Evolutionary conservation across 2,329 filamentous ascomycete species (phyloP).

Genomic region (Incumbomyces delicatus): DNA sequence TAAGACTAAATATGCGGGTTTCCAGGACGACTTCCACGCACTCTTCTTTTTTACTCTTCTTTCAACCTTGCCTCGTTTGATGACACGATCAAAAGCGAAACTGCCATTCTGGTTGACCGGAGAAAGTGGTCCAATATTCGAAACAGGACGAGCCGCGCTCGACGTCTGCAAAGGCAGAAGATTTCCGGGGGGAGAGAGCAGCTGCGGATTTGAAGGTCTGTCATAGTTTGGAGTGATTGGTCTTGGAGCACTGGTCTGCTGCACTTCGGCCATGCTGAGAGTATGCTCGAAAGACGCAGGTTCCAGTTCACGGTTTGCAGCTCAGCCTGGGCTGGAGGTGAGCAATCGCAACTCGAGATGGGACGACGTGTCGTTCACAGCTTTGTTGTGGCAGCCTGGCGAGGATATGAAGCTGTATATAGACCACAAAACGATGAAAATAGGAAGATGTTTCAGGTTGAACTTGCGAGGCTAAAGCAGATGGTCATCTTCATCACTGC

Average conservation of each 20-base stretch:
- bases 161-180: constrained; percentile 7
- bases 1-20: constrained; percentile 76
- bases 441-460: not conserved
- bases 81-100: constrained; percentile 88
- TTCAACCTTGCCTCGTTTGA: constrained; percentile 77
- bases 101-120: constrained; percentile 91
- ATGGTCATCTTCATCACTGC: too few relatives aligned
- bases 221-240: constrained; percentile 1
- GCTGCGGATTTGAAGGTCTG: constrained; percentile 1
- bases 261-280: constrained; percentile 1
- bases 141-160: constrained; percentile 25
- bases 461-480: too few relatives aligned
- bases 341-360: too few relatives aligned
- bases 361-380: too few relatives aligned
- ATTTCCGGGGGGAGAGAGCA: constrained; percentile 10
- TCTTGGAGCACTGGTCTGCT: constrained; percentile 4
- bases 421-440: too few relatives aligned
- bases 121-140: constrained; percentile 58
- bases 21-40: constrained; percentile 64
- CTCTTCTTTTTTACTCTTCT: constrained; percentile 82
- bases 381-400: too few relatives aligned
- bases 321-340: too few relatives aligned
- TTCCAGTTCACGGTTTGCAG: too few relatives aligned
- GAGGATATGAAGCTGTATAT: not conserved
- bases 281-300: too few relatives aligned